phyloP scores from a whole-genome alignment of 2,329 filamentous ascomycete genomes.

The Stemphylium vesicarium region DNA sequence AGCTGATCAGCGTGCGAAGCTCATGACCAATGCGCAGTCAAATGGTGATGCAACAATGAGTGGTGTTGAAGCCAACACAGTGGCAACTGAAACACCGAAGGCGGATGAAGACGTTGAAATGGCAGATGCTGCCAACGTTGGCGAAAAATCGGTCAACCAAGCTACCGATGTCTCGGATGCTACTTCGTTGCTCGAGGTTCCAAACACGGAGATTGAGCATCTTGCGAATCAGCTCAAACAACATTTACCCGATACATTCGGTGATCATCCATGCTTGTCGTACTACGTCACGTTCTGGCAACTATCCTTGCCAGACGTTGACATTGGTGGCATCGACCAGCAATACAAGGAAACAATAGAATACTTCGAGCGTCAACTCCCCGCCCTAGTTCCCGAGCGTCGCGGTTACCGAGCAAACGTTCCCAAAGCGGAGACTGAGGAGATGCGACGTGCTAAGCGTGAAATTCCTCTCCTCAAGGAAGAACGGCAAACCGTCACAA shows the following conservation, averaged over 20 bases:
- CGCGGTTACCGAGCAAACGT: constrained; percentile 64
- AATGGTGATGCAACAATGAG: constrained; percentile 61
- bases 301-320: constrained; percentile 77
- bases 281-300: constrained; percentile 96
- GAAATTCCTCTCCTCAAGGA: constrained; percentile 64
- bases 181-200: constrained; percentile 30
- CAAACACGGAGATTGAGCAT: constrained; percentile 74
- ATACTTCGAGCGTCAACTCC: constrained; percentile 25
- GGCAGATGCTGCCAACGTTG: constrained; percentile 26
- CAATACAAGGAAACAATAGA: constrained; percentile 80
- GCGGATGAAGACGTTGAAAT: constrained; percentile 48
- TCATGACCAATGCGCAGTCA: constrained; percentile 16
- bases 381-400: constrained; percentile 61
- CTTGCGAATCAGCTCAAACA: constrained; percentile 73
- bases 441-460: constrained; percentile 74
- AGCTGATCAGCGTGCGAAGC: constrained; percentile 37
- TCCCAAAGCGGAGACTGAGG: constrained; percentile 61
- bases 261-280: constrained; percentile 73
- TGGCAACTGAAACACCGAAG: constrained; percentile 10
- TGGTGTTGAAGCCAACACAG: constrained; percentile 18
- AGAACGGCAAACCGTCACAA: constrained; percentile 61
- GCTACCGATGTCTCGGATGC: not conserved
- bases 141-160: not conserved
- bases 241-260: constrained; percentile 67
- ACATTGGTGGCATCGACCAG: constrained; percentile 65